Evolutionary conservation across 345 rosid species (phyloP).

Genomic region (Turnera subulata): DNA sequence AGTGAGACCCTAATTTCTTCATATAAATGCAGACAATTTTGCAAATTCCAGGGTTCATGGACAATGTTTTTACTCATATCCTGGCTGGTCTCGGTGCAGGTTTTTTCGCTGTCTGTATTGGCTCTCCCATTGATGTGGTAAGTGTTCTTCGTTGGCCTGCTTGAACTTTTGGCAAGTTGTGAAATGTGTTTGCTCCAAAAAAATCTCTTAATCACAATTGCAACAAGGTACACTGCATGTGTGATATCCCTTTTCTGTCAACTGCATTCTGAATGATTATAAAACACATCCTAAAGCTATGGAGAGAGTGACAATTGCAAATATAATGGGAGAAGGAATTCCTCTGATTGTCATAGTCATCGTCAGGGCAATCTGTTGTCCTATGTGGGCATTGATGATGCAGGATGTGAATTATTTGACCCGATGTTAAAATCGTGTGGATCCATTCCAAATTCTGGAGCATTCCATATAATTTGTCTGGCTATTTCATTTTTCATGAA

Average conservation of each 20-base stretch:
- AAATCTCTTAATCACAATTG: too few species aligned
- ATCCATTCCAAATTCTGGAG: too few species aligned
- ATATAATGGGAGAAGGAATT: background rate
- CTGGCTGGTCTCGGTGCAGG: constrained; percentile 96
- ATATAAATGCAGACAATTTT: constrained; percentile 84
- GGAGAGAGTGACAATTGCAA: background rate
- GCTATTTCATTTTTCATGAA: too few species aligned
- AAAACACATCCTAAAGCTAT: background rate
- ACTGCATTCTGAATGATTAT: background rate
- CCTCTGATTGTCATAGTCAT: too few species aligned
- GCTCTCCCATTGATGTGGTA: constrained; percentile 96
- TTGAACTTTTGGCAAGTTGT: background rate
- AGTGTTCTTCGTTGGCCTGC: constrained; percentile 18
- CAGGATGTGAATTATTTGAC: too few species aligned
- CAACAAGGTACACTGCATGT: too few species aligned
- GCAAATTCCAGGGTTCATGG: constrained; percentile 90
- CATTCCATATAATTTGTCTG: too few species aligned
- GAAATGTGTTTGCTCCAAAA: too few species aligned
- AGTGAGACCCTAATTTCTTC: constrained; percentile 32
- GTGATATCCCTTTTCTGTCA: background rate
- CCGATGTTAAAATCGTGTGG: too few species aligned
- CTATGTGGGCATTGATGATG: too few species aligned
- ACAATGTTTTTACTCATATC: constrained; percentile 71
- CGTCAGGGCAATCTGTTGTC: too few species aligned
- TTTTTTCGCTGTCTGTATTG: constrained; percentile 86